These are phyloP conservation scores for Marsdenia floribunda DNA, from an alignment of 257 asterid species.

Conservation along the genomic window DNA sequence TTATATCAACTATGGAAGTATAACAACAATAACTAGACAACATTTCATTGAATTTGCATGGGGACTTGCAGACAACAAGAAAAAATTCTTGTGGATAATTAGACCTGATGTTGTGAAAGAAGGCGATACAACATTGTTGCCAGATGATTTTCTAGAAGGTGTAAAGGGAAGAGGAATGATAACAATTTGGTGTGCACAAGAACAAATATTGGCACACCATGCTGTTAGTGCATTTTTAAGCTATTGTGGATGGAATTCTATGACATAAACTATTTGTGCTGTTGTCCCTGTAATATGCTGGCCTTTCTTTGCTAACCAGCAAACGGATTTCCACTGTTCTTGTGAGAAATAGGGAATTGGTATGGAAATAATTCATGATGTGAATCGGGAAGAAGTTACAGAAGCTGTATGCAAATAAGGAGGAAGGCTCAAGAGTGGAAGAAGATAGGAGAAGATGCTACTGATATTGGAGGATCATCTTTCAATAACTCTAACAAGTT, in stretches of 20 bases:
- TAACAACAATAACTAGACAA: constrained; percentile 42
- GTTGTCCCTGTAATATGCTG: constrained; percentile 52
- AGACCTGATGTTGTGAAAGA: too few relatives aligned
- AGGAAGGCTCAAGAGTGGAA: constrained; percentile 44
- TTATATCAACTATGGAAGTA: constrained; percentile 54
- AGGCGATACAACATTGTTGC: constrained; percentile 14
- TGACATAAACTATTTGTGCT: constrained; percentile 23
- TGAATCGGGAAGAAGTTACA: constrained; percentile 41
- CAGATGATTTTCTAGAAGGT: constrained; percentile 35
- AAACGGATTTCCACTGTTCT: constrained; percentile 39
- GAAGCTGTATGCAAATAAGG: constrained; percentile 34
- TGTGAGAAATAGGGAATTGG: constrained; percentile 46
- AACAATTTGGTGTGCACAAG: constrained; percentile 48
- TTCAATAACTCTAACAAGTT: constrained; percentile 29
- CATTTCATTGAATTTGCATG: too few relatives aligned
- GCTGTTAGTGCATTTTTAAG: constrained; percentile 38
- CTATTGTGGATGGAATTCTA: constrained; percentile 59
- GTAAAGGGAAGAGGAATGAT: constrained; percentile 38
- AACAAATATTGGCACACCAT: constrained; percentile 30
- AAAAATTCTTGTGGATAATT: too few relatives aligned
- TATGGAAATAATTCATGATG: constrained; percentile 35
- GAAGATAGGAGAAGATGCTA: constrained; percentile 36
- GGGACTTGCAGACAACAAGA: too few relatives aligned
- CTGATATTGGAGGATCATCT: constrained; percentile 38
- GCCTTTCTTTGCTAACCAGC: constrained; percentile 58